Evolutionary conservation across 2,329 filamentous ascomycete genomes (phyloP).

Genomic region (Ilyonectria mors-panacis): DNA sequence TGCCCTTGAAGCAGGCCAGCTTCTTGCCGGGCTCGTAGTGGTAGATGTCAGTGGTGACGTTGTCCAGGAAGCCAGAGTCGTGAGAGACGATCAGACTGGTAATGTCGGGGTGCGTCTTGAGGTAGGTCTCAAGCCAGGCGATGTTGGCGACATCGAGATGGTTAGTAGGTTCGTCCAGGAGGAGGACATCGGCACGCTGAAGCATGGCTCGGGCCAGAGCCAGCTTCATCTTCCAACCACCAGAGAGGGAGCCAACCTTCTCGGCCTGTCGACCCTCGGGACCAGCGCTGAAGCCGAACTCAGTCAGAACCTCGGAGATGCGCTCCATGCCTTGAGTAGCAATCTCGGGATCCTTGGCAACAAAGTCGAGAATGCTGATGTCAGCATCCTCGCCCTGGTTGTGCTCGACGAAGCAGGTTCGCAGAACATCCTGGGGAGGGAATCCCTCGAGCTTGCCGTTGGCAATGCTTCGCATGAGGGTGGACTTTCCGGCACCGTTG

Average conservation of each 20-base stretch:
- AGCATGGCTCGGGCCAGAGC: slow-evolving; percentile 97
- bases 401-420: slow-evolving; percentile 98
- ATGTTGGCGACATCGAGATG: slow-evolving; percentile 97
- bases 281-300: slow-evolving; percentile 94
- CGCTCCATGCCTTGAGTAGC: slow-evolving; percentile 83
- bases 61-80: slow-evolving; percentile 97
- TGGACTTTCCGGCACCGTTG: slow-evolving; percentile 99
- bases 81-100: slow-evolving; percentile 98
- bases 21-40: slow-evolving; percentile 98
- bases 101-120: slow-evolving; percentile 96
- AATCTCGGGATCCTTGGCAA: slow-evolving; percentile 89
- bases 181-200: slow-evolving; percentile 93
- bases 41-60: slow-evolving; percentile 98
- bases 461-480: slow-evolving; percentile 96
- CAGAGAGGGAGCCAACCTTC: slow-evolving; percentile 93
- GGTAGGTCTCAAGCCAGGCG: slow-evolving; percentile 94
- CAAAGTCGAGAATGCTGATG: slow-evolving; percentile 94
- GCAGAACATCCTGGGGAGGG: slow-evolving; percentile 90
- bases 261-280: slow-evolving; percentile 91
- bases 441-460: slow-evolving; percentile 98
- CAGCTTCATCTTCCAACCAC: slow-evolving; percentile 99
- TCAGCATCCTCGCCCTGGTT: slow-evolving; percentile 99
- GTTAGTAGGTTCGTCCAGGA: slow-evolving; percentile 99
- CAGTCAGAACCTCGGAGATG: slow-evolving; percentile 86
- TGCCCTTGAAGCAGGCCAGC: slow-evolving; percentile 87